These are phyloP conservation scores for Talaromyces amestolkiae DNA, from an alignment of 2,329 filamentous ascomycete species.

Conservation along the genomic window DNA sequence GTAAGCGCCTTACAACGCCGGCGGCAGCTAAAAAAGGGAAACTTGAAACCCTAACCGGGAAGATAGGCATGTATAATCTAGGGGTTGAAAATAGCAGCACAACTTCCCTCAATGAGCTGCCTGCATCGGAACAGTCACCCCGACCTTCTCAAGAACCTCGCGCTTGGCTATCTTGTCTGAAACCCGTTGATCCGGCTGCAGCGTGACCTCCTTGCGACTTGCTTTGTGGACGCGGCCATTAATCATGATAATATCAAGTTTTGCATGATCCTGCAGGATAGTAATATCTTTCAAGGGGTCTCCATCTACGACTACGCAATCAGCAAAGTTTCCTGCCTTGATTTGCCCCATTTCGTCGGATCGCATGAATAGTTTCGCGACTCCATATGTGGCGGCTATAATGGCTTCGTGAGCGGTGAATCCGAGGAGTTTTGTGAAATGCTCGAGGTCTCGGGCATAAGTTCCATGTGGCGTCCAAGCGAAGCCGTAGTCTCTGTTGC, in stretches of 20 bases:
- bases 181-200: not conserved
- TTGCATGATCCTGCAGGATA: conserved; percentile 45
- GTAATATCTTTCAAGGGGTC: conserved; percentile 45
- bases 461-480: conserved; percentile 51
- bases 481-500: conserved; percentile 44
- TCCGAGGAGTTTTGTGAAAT: conserved; percentile 47
- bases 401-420: conserved; percentile 48
- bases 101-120: not conserved
- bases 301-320: conserved; percentile 49
- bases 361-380: conserved; percentile 45
- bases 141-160: not conserved
- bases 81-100: not conserved
- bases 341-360: conserved; percentile 41
- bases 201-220: not conserved
- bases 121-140: not conserved
- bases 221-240: conserved; percentile 49
- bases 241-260: conserved; percentile 48
- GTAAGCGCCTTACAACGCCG: not conserved
- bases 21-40: not conserved
- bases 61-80: not conserved
- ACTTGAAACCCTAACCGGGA: not conserved
- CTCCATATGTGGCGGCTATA: conserved; percentile 43
- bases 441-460: conserved; percentile 48
- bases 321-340: conserved; percentile 43
- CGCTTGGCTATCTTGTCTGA: not conserved